A percentile compares a stretch with the other conserved stretches of the same genome.
phyloP scores from a whole-genome alignment of 768 basidiomycete species.

The Podaxis sp. region DNA sequence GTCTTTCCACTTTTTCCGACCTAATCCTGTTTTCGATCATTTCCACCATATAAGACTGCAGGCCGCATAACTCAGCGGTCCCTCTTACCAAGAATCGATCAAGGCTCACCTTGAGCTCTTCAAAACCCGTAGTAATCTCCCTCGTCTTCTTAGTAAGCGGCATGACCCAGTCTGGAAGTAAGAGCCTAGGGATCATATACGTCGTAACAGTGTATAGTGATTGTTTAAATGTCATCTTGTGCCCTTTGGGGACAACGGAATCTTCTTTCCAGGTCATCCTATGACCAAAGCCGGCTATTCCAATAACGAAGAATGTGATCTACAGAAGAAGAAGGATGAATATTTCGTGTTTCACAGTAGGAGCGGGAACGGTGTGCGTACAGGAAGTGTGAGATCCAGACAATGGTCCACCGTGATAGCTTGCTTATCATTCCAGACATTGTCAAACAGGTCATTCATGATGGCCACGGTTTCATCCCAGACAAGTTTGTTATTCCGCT shows the following conservation, averaged over 20 bases:
- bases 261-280: constrained; percentile 39
- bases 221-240: constrained; percentile 39
- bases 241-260: constrained; percentile 29
- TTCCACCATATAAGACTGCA: constrained; percentile 38
- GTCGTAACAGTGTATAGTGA: constrained; percentile 34
- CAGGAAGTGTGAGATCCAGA: constrained; percentile 46
- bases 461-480: constrained; percentile 41
- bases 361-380: constrained; percentile 18
- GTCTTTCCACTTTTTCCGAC: constrained; percentile 31
- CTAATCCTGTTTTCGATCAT: constrained; percentile 41
- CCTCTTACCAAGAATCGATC: not conserved
- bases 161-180: constrained; percentile 32
- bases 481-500: constrained; percentile 42
- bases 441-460: constrained; percentile 34
- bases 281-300: constrained; percentile 41
- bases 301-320: constrained; percentile 49
- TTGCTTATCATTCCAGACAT: constrained; percentile 39
- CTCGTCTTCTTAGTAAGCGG: constrained; percentile 27
- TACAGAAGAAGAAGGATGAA: constrained; percentile 13
- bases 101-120: constrained; percentile 32
- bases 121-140: constrained; percentile 29
- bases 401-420: constrained; percentile 36
- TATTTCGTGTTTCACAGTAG: not conserved
- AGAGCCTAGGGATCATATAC: constrained; percentile 24
- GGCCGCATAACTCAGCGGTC: not conserved